These are phyloP conservation scores for Bacidia rubella DNA, from an alignment of 495 filamentous ascomycete genomes.

Conservation along the genomic window DNA sequence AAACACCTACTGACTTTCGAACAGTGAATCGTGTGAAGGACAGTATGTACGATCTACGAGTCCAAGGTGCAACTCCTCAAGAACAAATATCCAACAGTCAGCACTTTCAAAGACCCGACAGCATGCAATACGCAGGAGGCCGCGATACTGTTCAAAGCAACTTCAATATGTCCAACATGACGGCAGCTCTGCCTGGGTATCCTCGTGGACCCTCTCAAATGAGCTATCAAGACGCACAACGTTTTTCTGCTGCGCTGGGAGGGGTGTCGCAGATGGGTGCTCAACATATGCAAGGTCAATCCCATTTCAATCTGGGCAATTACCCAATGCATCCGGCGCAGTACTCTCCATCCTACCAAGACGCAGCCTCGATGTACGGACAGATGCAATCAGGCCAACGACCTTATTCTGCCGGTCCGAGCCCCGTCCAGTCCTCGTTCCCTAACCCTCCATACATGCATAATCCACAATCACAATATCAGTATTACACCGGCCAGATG, in stretches of 20 bases:
- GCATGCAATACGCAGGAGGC: not conserved
- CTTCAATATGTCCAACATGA: conserved; percentile 36
- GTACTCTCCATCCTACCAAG: conserved; percentile 22
- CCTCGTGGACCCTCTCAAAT: conserved; percentile 9
- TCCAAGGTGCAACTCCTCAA: conserved; percentile 11
- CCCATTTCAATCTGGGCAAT: conserved; percentile 14
- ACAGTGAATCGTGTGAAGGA: not conserved
- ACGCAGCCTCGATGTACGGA: conserved; percentile 1
- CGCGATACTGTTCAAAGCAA: not conserved
- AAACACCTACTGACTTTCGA: not conserved
- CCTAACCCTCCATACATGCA: conserved; percentile 12
- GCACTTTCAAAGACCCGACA: not conserved
- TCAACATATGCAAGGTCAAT: conserved; percentile 27
- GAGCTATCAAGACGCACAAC: conserved; percentile 25
- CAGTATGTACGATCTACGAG: conserved; percentile 8
- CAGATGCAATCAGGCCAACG: conserved; percentile 14
- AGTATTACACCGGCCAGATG: conserved; percentile 12
- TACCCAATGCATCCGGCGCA: conserved; percentile 23
- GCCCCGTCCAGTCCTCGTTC: conserved; percentile 16
- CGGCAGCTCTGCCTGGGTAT: conserved; percentile 32
- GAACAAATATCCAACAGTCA: conserved; percentile 17
- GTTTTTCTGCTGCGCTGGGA: conserved; percentile 17
- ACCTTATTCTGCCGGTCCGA: conserved; percentile 13
- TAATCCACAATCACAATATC: conserved; percentile 1
- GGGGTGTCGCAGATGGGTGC: conserved; percentile 28